These are phyloP conservation scores for Crotalaria pallida DNA, from an alignment of 306 rosid genomes.

Conservation along the genomic window DNA sequence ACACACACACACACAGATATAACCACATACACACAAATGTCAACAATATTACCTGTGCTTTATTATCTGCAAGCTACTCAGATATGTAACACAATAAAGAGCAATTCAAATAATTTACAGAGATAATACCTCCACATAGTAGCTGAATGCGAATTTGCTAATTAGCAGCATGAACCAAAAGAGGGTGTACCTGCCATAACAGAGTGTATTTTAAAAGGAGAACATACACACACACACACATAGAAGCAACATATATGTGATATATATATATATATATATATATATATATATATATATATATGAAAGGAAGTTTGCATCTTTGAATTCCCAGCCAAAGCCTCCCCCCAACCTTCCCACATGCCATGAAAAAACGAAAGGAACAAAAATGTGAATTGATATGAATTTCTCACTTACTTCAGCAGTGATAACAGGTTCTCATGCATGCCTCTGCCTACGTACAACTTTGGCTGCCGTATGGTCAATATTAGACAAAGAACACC, in stretches of 20 bases:
- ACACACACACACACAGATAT: no score
- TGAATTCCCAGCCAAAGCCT: background rate
- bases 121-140: conserved; percentile 82
- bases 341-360: background rate
- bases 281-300: no score
- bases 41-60: background rate
- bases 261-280: no score
- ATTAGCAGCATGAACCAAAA: conserved; percentile 90
- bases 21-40: background rate
- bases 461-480: conserved; percentile 72
- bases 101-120: background rate
- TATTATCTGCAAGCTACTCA: background rate
- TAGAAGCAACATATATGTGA: background rate
- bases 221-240: background rate
- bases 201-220: background rate
- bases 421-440: conserved; percentile 76
- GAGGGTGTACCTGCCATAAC: conserved; percentile 71
- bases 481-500: conserved; percentile 20
- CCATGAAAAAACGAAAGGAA: background rate
- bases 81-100: background rate
- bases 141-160: conserved; percentile 96
- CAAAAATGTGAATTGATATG: conserved; percentile 1
- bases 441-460: conserved; percentile 91
- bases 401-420: conserved; percentile 59
- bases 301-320: background rate